Evolutionary conservation across 2,329 filamentous ascomycete genomes (phyloP), one percentile per base, ranked within the genome.

Genomic region (Mollisiaceae sp.): DNA sequence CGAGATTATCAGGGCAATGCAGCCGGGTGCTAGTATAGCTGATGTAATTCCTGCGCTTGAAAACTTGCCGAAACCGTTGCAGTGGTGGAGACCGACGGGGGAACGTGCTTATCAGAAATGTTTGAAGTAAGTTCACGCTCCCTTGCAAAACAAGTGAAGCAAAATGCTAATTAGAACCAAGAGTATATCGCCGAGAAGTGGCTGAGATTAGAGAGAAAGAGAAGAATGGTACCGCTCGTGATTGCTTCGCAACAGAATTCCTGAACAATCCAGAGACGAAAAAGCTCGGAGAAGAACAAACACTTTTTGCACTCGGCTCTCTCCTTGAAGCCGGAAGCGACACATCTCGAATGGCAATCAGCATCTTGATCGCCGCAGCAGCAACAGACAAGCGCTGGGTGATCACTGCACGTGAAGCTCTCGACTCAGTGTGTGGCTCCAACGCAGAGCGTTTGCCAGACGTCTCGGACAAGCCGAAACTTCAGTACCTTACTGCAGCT

Each of bases 301-400:
- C 68, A 43, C 67, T 77, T 9, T 76, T 76, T 65, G 69, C 73
- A 3, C 66, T 75, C 9, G 74, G 75, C 4, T 73, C 76, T 18
- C 69, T 82, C 11, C 75, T 83, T 20, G 78, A 78, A 63, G 81
- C 81, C 0, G 81, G 81, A 8, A 77, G 75, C 36, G 81, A 83
- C 66, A 83, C 78, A 4, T 79, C 80, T 0, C 73, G 79, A n/a
- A 74, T 78, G 66, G 73, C 74, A 1, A 59, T 79, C 39, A 76
- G 38, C 12, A 67, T 78, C 39, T 73, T 73, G 18, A 76, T 78
- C 38, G 71, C 69, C 2, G 75, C 76, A 69, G 71, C 76, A 2
- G 69, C 71, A 6, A 47, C 75, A 2, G 71, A 67, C 32, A 63
- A 61, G 5, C 65, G 58, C 8, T 72, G 67, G 63, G 68, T 70